Conservation (phyloP, 805 yeast species). For the Candida ficus region DNA sequence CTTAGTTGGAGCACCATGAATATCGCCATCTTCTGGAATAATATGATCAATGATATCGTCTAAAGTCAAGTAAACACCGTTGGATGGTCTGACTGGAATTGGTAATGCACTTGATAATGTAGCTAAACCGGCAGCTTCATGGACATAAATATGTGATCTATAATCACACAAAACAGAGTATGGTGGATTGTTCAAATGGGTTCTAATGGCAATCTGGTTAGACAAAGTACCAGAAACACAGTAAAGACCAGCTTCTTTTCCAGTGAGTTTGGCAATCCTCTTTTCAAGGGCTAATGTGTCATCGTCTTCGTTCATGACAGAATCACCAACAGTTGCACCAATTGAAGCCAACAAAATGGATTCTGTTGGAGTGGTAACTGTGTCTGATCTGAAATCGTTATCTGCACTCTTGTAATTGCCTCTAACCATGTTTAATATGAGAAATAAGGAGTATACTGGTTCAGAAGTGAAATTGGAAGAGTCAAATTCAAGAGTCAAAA, state of each 20-base stretch:
- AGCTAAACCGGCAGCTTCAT: conserved; percentile 91
- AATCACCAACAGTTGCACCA: conserved; percentile 67
- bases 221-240: conserved; percentile 90
- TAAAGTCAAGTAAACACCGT: conserved; percentile 70
- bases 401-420: conserved; percentile 20
- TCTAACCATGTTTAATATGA: too few relatives aligned
- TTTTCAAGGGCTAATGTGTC: conserved; percentile 62
- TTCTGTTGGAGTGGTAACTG: conserved; percentile 83
- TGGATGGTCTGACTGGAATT: conserved; percentile 70
- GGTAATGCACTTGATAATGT: conserved; percentile 91
- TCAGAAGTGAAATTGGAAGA: too few relatives aligned
- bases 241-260: conserved; percentile 75
- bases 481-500: too few relatives aligned
- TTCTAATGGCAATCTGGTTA: conserved; percentile 79
- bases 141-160: conserved; percentile 75
- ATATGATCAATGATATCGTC: conserved; percentile 67
- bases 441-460: too few relatives aligned
- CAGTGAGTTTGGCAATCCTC: conserved; percentile 62
- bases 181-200: conserved; percentile 77
- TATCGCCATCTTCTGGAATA: conserved; percentile 71
- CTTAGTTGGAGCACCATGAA: conserved; percentile 85
- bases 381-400: conserved; percentile 69
- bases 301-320: conserved; percentile 82
- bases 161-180: conserved; percentile 81
- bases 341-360: conserved; percentile 62